A percentile compares a stretch with the other conserved stretches of the same genome.
phyloP scores from a whole-genome alignment of 352 stramenopile genomes.

The Pythium rishiriense region DNA sequence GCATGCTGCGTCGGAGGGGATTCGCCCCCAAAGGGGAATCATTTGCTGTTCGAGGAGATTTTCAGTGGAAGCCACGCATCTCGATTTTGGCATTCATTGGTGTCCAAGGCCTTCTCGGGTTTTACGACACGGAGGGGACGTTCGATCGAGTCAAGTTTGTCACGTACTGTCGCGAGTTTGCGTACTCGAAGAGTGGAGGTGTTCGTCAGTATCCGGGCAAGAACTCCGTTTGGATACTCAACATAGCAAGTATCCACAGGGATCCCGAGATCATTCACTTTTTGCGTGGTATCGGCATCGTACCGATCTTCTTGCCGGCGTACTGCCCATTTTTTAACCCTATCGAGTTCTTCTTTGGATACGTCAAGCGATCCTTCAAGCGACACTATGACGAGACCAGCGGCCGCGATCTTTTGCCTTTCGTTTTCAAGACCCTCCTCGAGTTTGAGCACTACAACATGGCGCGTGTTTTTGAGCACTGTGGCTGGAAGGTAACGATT shows the following conservation, averaged over 20 bases:
- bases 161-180: conserved; percentile 28
- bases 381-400: not conserved
- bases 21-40: conserved; percentile 30
- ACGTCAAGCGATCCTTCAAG: not conserved
- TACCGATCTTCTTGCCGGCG: too few relatives aligned
- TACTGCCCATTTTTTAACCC: too few relatives aligned
- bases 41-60: conserved; percentile 23
- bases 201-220: conserved; percentile 28
- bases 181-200: not conserved
- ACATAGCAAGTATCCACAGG: conserved; percentile 27
- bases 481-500: not conserved
- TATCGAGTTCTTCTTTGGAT: too few relatives aligned
- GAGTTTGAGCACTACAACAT: not conserved
- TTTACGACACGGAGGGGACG: conserved; percentile 31
- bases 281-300: too few relatives aligned
- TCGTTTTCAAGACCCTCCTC: not conserved
- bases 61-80: conserved; percentile 25
- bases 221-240: conserved; percentile 38
- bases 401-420: not conserved
- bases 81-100: conserved; percentile 21
- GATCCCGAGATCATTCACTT: conserved; percentile 26
- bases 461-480: not conserved
- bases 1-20: conserved; percentile 29
- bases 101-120: conserved; percentile 27
- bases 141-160: conserved; percentile 34